Percentiles rank a stretch among this genome's conserved stretches.
These are phyloP conservation scores for Hanseniaspora hatyaiensis DNA, from an alignment of 805 yeast genomes.

Conservation along the genomic window DNA sequence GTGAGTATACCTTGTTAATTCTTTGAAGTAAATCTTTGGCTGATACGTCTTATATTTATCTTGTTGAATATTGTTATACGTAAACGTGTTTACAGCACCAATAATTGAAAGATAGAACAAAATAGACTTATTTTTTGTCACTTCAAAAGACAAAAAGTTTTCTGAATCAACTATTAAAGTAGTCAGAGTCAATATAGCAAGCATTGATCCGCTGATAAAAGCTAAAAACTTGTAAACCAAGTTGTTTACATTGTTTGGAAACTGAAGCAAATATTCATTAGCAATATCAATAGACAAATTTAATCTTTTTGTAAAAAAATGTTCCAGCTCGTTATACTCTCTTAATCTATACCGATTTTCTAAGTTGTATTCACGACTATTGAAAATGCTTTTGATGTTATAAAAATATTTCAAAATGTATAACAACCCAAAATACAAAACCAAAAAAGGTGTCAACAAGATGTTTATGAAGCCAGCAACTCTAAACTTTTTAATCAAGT, in stretches of 20 bases:
- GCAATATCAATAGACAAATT: constrained; percentile 72
- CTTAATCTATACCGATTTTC: constrained; percentile 90
- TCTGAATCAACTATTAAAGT: constrained; percentile 73
- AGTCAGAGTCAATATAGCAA: constrained; percentile 71
- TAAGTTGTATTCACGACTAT: constrained; percentile 74
- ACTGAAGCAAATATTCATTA: constrained; percentile 72
- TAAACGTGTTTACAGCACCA: constrained; percentile 73
- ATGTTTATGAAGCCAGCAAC: constrained; percentile 81
- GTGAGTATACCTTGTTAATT: constrained; percentile 79
- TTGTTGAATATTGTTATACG: constrained; percentile 57
- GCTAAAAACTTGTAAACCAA: constrained; percentile 48
- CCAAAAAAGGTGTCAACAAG: constrained; percentile 73
- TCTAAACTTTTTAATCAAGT: constrained; percentile 65
- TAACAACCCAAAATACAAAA: constrained; percentile 65
- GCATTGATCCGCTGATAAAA: constrained; percentile 77
- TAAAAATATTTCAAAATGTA: constrained; percentile 86
- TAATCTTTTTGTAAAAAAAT: constrained; percentile 68
- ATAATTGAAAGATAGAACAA: constrained; percentile 78
- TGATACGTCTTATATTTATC: constrained; percentile 67
- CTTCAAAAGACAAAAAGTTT: constrained; percentile 76
- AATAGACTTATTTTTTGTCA: constrained; percentile 68
- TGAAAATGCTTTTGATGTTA: constrained; percentile 62
- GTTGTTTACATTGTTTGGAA: constrained; percentile 67
- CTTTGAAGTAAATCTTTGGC: constrained; percentile 74
- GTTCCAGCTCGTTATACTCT: constrained; percentile 87